Conservation (phyloP, 2,329 filamentous ascomycete genomes). For the Harringtonia lauricola region DNA sequence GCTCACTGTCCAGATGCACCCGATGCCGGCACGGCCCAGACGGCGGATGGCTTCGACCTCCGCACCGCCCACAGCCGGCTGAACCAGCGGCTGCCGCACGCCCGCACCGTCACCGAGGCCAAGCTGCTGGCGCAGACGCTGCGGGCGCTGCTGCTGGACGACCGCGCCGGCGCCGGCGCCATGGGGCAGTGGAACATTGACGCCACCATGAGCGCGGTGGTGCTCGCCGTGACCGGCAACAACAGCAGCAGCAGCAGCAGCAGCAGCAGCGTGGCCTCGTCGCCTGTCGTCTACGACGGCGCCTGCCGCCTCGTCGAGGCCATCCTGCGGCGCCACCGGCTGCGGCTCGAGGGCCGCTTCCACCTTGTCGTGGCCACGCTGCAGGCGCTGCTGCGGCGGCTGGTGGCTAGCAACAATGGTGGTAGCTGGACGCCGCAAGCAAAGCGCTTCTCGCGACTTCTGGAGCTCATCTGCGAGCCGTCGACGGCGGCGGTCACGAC, state of each 20-base stretch:
- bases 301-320: slow-evolving; percentile 43
- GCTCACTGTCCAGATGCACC: slow-evolving; percentile 1
- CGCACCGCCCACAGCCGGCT: slow-evolving; percentile 31
- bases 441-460: slow-evolving; percentile 25
- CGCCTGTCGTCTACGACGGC: slow-evolving; percentile 28
- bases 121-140: slow-evolving; percentile 29
- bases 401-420: slow-evolving; percentile 29
- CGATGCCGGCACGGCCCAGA: background rate
- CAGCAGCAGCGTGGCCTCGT: slow-evolving; percentile 10
- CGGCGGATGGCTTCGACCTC: slow-evolving; percentile 21
- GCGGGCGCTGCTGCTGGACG: slow-evolving; percentile 29
- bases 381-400: slow-evolving; percentile 42
- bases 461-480: slow-evolving; percentile 35
- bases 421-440: slow-evolving; percentile 32
- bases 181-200: slow-evolving; percentile 51
- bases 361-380: slow-evolving; percentile 44
- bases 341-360: slow-evolving; percentile 51
- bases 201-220: slow-evolving; percentile 34
- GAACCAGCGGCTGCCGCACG: slow-evolving; percentile 18
- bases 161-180: slow-evolving; percentile 33
- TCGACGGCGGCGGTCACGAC: slow-evolving; percentile 41
- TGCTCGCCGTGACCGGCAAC: slow-evolving; percentile 17
- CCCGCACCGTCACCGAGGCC: slow-evolving; percentile 21
- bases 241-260: background rate
- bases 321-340: slow-evolving; percentile 46